A percentile compares a stretch with the other conserved stretches of the same genome.
Conservation (phyloP, 1,284 basidiomycete genomes). For the Moesziomyces globuligerus region DNA sequence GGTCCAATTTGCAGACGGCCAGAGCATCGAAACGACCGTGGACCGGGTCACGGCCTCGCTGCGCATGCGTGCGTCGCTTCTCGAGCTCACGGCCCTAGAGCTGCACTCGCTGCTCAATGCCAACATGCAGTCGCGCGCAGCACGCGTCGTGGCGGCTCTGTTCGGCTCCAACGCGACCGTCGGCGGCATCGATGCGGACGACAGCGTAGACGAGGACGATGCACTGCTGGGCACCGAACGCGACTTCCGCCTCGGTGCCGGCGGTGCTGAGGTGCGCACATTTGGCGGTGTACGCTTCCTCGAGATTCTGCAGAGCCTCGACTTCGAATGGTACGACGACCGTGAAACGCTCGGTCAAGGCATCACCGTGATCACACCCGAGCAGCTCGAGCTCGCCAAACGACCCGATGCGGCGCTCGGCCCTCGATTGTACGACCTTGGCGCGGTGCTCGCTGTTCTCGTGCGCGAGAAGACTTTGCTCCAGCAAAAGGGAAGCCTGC, state of each 20-base stretch:
- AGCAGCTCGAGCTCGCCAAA: slow-evolving; percentile 79
- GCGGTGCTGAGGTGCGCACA: slow-evolving; percentile 26
- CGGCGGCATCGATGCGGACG: slow-evolving; percentile 25
- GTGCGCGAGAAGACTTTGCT: slow-evolving; percentile 45
- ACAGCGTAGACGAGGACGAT: slow-evolving; percentile 46
- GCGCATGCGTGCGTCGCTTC: slow-evolving; percentile 82
- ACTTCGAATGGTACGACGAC: slow-evolving; percentile 87
- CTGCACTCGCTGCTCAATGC: slow-evolving; percentile 84
- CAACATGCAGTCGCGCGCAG: slow-evolving; percentile 68
- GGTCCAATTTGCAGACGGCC: slow-evolving; percentile 78
- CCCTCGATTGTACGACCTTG: slow-evolving; percentile 79
- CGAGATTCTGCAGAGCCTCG: slow-evolving; percentile 84
- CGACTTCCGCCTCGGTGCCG: slow-evolving; percentile 41
- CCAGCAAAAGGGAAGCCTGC: slow-evolving; percentile 52
- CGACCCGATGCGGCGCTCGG: slow-evolving; percentile 77
- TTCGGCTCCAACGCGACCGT: slow-evolving; percentile 51
- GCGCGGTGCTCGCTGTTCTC: slow-evolving; percentile 72
- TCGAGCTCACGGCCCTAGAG: slow-evolving; percentile 88
- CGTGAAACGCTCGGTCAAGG: slow-evolving; percentile 70
- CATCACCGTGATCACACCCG: slow-evolving; percentile 72
- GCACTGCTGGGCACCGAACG: slow-evolving; percentile 35
- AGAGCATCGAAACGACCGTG: slow-evolving; percentile 78
- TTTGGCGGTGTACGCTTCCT: slow-evolving; percentile 82
- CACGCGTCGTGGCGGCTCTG: slow-evolving; percentile 57
- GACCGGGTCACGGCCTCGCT: slow-evolving; percentile 81